Evolutionary conservation across 306 rosid genomes (phyloP), one percentile per base, ranked within the genome.

Genomic region (Prinsepia uniflora): DNA sequence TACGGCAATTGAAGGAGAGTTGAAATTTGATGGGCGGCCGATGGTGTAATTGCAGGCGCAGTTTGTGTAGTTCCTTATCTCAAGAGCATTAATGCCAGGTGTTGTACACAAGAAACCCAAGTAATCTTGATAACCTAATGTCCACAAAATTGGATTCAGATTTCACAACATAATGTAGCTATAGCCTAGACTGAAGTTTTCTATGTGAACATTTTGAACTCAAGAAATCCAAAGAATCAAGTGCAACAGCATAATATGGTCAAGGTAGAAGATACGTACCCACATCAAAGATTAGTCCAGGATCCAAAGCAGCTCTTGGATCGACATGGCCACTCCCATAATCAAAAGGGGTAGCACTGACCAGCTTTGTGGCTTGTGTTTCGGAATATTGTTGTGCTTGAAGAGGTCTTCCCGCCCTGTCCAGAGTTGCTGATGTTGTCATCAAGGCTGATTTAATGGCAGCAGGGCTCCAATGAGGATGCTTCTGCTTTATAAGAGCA

Each of bases 391-490:
- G 96, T 75, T 95, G 97, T 20, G 97, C 96, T 80, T 87, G 86
- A 79, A 95, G 85, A 76, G 96, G 96, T 77, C 76, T 86, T 84
- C 96, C 99, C 63, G 84, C 96, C 81, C 99, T 78, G 84, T 95
- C 99, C 72, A 87, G 52, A 53, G 89, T 89, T 46, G 96, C 76
- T 78, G 99, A 82, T 15, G 99, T 87, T 67, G 99, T 95, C 99
- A 95, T 95, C 90, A 95, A 81, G 42, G 97, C 89, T 54, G 99
- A 95, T 82, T 95, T 95, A 61, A 95, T 91, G 78, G 99, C 99
- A 41, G 99, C 96, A 47, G 99, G 99, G 86, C 99, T 95, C 99
- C 99, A 95, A 39, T 81, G 85, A 22, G 96, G 99, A 82, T 95
- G 97, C 86, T 89, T 95, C 92, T 88, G 91, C 88, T 95, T 95